Evolutionary conservation across 2,329 filamentous ascomycete species (phyloP), one percentile per base, ranked within the genome.

Genomic region (Aspergillus piperis): DNA sequence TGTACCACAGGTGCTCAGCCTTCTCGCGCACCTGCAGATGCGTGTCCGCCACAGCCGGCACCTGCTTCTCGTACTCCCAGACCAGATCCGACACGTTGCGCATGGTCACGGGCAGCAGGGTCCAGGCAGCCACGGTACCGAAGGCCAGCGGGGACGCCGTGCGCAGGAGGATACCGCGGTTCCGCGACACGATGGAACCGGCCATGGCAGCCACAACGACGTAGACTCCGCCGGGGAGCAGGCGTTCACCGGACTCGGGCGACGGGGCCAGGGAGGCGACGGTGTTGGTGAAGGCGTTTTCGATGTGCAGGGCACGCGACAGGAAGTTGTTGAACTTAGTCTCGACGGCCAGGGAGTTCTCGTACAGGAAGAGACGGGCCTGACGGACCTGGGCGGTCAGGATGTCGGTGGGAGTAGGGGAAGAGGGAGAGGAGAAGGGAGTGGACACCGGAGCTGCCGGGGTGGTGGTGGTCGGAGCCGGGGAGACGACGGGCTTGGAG

Each of bases 131-230:
- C 58, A 88, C 88, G 64, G 96, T 81, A 66, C 93, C 95, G 47
- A 97, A 86, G 19, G 88, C 88, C 53, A 94, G 78, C 10, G 95
- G 95, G 2, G 90, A 84, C 2, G 88, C 82, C 57, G 89, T 88
- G 67, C 95, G 88, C 57, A 99, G 81, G 64, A 96, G 76, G 64
- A 98, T 84, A 77, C 90, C 93, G 69, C 94, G 88, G 82, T 96
- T 96, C 64, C 94, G 88, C 58, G 91, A 87, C 58, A 97, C 82
- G 75, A 99, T 98, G 77, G 88, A 92, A 68, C 94, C 95, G 38
- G 95, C 91, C 93, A 99, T 97, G 70, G 91, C 88, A 44, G 93
- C 89, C 51, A 99, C 93, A 30, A 97, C 85, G 50, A 98, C 92
- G 80, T 98, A 98, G 68, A 98, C 87, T 61, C 88, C 83, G 25